Evolutionary conservation across 1,284 basidiomycete genomes (phyloP).

Genomic region (Irpex lacteus): DNA sequence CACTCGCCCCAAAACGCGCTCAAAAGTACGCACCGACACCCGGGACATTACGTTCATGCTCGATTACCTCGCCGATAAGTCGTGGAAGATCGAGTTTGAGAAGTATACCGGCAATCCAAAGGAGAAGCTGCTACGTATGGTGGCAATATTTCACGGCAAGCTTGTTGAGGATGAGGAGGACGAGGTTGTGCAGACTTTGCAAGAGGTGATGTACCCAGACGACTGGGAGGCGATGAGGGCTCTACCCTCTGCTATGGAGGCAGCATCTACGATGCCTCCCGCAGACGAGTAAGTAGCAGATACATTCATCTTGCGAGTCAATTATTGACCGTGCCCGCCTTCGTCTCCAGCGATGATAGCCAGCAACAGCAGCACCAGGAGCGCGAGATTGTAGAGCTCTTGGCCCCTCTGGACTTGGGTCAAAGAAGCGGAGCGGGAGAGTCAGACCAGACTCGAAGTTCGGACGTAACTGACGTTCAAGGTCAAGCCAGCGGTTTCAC

Average conservation of each 20-base stretch:
- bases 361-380: too few relatives aligned
- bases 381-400: too few relatives aligned
- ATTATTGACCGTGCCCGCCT: too few relatives aligned
- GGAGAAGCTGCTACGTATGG: neutral
- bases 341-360: too few relatives aligned
- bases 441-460: too few relatives aligned
- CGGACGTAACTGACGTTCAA: too few relatives aligned
- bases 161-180: neutral
- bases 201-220: neutral
- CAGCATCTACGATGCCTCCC: too few relatives aligned
- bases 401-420: too few relatives aligned
- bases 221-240: neutral
- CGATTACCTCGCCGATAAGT: neutral
- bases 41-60: neutral
- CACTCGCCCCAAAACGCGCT: neutral
- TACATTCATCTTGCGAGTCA: too few relatives aligned
- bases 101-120: neutral
- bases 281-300: too few relatives aligned
- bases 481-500: too few relatives aligned
- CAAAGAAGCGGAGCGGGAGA: too few relatives aligned
- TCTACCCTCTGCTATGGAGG: neutral
- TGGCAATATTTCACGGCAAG: neutral
- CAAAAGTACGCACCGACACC: neutral
- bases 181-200: neutral
- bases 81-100: neutral